phyloP scores from a whole-genome alignment of 2,329 filamentous ascomycete genomes.

The Berkeleyomyces basicola region DNA sequence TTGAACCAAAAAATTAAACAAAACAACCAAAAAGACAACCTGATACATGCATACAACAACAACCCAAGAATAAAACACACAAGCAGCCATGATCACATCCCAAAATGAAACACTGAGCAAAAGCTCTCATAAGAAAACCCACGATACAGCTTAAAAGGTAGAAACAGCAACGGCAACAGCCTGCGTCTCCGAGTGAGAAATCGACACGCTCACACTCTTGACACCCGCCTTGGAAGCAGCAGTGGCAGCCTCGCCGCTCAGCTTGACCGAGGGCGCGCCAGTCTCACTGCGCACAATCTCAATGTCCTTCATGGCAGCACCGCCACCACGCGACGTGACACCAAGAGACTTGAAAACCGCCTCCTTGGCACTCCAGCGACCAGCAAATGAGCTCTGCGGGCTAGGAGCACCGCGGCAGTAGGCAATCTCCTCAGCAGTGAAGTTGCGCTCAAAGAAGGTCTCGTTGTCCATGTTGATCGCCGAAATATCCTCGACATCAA shows the following conservation, averaged over 20 bases:
- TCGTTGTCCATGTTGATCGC: slow-evolving; percentile 87
- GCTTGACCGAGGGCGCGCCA: slow-evolving; percentile 71
- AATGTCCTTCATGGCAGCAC: slow-evolving; percentile 83
- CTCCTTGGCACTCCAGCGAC: slow-evolving; percentile 94
- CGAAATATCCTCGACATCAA: slow-evolving; percentile 80
- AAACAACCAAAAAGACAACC: neutral
- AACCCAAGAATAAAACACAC: neutral
- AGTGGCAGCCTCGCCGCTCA: slow-evolving; percentile 67
- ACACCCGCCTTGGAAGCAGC: slow-evolving; percentile 78
- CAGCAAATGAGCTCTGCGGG: slow-evolving; percentile 81
- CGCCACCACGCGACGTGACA: slow-evolving; percentile 71
- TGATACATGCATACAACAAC: neutral
- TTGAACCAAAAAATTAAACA: neutral
- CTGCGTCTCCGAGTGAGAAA: slow-evolving; percentile 88
- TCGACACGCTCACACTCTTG: slow-evolving; percentile 79
- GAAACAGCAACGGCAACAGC: slow-evolving; percentile 88
- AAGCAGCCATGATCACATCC: neutral
- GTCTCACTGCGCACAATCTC: slow-evolving; percentile 71
- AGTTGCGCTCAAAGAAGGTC: slow-evolving; percentile 89
- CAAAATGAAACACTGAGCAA: slow-evolving; percentile 11
- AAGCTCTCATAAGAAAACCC: slow-evolving; percentile 11
- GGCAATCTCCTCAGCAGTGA: slow-evolving; percentile 64
- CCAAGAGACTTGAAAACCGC: slow-evolving; percentile 96
- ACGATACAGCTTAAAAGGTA: slow-evolving; percentile 39
- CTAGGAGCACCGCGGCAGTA: slow-evolving; percentile 72